A percentile compares a stretch with the other conserved stretches of the same genome.
These are phyloP conservation scores for Forsythia viridissima DNA, from an alignment of 257 asterid species.

Conservation along the genomic window DNA sequence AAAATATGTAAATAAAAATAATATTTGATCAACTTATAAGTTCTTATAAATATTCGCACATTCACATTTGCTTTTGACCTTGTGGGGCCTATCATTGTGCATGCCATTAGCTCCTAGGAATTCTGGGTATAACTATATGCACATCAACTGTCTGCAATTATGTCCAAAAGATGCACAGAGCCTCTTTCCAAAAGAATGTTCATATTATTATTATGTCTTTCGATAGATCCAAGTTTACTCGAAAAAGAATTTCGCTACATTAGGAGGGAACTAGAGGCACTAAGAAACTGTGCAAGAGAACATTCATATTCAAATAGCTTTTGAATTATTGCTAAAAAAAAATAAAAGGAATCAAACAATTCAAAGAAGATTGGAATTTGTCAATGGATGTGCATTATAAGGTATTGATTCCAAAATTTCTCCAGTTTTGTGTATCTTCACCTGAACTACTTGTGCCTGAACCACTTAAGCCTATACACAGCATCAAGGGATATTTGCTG, in stretches of 20 bases:
- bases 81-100: not conserved
- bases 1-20: no score
- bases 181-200: not conserved
- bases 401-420: conserved; percentile 43
- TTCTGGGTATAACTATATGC: not conserved
- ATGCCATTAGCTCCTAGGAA: conserved; percentile 8
- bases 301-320: conserved; percentile 31
- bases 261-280: not conserved
- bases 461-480: not conserved
- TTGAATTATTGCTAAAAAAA: conserved; percentile 40
- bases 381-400: conserved; percentile 43
- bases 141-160: conserved; percentile 2
- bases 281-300: conserved; percentile 22
- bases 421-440: not conserved
- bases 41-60: no score
- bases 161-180: conserved; percentile 1
- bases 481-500: not conserved
- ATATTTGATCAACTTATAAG: no score
- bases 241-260: not conserved
- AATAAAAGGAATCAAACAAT: conserved; percentile 21
- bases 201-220: not conserved
- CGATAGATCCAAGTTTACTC: not conserved
- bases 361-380: conserved; percentile 35
- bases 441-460: not conserved
- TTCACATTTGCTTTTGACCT: no score